Conservation (phyloP, 352 stramenopile genomes). For the Globisporangium nunn region DNA sequence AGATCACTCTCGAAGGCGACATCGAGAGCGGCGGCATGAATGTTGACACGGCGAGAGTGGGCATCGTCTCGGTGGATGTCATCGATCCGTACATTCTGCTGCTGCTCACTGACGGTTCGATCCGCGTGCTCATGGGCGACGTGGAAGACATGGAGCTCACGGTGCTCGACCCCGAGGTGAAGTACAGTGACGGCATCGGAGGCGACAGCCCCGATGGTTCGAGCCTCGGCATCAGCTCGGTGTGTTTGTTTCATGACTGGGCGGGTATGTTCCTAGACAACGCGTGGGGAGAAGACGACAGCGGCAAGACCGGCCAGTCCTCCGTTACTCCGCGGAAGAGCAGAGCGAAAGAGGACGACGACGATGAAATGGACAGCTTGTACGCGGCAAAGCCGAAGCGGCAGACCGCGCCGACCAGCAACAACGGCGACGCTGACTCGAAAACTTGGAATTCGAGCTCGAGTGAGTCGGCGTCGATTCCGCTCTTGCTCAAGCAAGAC, state of each 20-base stretch:
- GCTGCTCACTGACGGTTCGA: conserved; percentile 70
- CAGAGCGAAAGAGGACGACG: conserved; percentile 29
- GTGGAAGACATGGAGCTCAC: conserved; percentile 78
- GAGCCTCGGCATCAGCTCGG: conserved; percentile 39
- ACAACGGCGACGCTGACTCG: conserved; percentile 13
- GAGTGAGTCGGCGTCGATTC: conserved; percentile 27
- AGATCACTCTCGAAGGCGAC: conserved; percentile 75
- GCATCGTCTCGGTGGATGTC: conserved; percentile 79
- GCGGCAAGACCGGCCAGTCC: conserved; percentile 12
- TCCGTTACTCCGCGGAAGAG: conserved; percentile 15
- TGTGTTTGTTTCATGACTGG: conserved; percentile 84
- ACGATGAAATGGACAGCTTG: conserved; percentile 68
- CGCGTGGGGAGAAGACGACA: conserved; percentile 47
- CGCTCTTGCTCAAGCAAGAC: conserved; percentile 39
- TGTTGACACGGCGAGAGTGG: conserved; percentile 59
- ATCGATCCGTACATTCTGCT: conserved; percentile 82
- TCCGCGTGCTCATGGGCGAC: conserved; percentile 77
- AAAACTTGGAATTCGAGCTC: conserved; percentile 17
- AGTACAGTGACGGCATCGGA: conserved; percentile 45
- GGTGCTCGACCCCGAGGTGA: conserved; percentile 67
- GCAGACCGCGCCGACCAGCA: conserved; percentile 11
- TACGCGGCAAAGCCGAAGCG: conserved; percentile 42
- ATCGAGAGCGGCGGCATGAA: conserved; percentile 82
- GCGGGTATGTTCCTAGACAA: conserved; percentile 69
- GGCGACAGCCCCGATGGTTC: conserved; percentile 15